Evolutionary conservation across 2,329 filamentous ascomycete genomes (phyloP).

Genomic region (Lachnellula suecica): DNA sequence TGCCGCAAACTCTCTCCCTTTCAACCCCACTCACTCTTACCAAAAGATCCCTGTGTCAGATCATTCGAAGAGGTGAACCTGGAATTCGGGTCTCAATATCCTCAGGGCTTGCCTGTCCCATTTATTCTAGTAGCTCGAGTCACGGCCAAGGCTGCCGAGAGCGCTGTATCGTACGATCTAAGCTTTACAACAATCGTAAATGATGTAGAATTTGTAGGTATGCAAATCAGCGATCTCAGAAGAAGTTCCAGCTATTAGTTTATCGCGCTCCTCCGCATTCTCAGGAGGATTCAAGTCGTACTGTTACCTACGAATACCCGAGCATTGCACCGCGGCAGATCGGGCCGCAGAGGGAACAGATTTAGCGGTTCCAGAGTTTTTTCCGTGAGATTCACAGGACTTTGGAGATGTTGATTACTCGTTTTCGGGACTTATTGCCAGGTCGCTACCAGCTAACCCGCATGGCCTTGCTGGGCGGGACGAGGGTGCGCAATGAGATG

Average conservation of each 20-base stretch:
- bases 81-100: not conserved
- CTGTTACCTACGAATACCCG: conserved; percentile 5
- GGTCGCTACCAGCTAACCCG: not conserved
- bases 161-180: too few species aligned
- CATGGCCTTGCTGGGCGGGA: not conserved
- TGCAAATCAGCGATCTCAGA: not conserved
- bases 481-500: conserved; percentile 3
- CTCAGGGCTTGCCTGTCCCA: conserved; percentile 4
- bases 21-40: not conserved
- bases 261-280: conserved; percentile 1
- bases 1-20: not conserved
- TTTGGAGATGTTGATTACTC: not conserved
- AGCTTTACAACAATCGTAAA: too few species aligned
- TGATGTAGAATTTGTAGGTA: too few species aligned
- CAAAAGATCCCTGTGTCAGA: conserved; percentile 19
- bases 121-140: not conserved
- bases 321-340: conserved; percentile 6
- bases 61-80: conserved; percentile 7
- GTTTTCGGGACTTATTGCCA: conserved; percentile 5
- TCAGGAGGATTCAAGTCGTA: conserved; percentile 3
- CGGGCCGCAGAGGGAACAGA: conserved; percentile 2
- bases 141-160: not conserved
- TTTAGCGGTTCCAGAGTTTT: not conserved
- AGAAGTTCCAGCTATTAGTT: conserved; percentile 4
- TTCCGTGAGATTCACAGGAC: not conserved